Base-by-base conservation (phyloP, 2,329 filamentous ascomycete species). In the Xylariaceae sp. region DNA sequence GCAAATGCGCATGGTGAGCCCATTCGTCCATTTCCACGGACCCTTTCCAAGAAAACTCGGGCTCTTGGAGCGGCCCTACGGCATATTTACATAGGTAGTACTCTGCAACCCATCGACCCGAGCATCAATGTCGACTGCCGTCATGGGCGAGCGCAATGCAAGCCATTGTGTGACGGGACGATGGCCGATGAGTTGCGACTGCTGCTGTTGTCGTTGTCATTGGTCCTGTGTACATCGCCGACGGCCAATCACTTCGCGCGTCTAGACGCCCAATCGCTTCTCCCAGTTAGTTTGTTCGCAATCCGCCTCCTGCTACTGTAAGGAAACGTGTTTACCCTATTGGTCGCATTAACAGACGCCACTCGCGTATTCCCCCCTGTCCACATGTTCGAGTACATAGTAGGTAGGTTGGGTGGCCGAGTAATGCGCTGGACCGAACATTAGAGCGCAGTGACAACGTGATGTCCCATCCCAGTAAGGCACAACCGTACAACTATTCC, bases 221-320 rank as follows among this genome's bases (percentile, higher is more conserved):
- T 69, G 67, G 66, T 51, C 61, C 56, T 56, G 48, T 59, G 59
- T 55, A 60, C 51, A 56, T 65, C 53, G 57, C 62, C 55, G 65
- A 67, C 63, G 67, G 61, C 68, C 67, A 70, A 67, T 68, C 54
- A 56, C 19, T 36, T 40, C 63, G 61, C 56, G 67, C 64, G 65
- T 70, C 67, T 74, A 74, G 70, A 73, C 72, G 72, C 72, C 70
- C 63, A 66, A 61, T 68, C 65, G 62, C 59, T 64, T 64, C 52
- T 61, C 60, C 49, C 59, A 68, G 50, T 62, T 71, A 69, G 70
- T 62, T 62, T 56, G 52, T 51, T 61, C 57, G 39, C 18, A 10
- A 22, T 18, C 37, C 53, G 55, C 58, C 59, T 55, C 53, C 56
- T 56, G 58, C 56, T 62, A 57, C 51, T 29, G n/a, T 47, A 30